Conservation (phyloP, 2,329 filamentous ascomycete genomes). For the Neospermospora avenae region DNA sequence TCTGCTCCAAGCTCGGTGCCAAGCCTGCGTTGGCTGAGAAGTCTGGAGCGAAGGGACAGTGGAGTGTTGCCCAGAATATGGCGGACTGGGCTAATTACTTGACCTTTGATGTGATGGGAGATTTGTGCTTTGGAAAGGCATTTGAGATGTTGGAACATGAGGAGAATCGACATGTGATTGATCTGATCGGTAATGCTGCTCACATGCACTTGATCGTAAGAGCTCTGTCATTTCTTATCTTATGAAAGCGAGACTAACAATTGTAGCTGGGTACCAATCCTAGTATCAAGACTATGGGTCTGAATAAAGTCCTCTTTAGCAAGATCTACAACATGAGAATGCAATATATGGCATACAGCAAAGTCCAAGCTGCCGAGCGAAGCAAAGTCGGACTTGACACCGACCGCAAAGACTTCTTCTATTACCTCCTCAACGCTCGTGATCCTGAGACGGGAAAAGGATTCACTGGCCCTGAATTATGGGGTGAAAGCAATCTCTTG, state of each 20-base stretch:
- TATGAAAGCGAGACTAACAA: not conserved
- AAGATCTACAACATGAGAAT: slow-evolving; percentile 63
- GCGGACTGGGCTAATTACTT: slow-evolving; percentile 42
- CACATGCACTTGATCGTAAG: slow-evolving; percentile 64
- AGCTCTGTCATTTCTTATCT: not conserved
- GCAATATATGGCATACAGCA: slow-evolving; percentile 69
- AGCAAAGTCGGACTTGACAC: slow-evolving; percentile 58
- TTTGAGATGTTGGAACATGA: slow-evolving; percentile 46
- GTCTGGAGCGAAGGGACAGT: slow-evolving; percentile 43
- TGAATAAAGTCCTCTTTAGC: slow-evolving; percentile 67
- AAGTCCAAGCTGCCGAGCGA: slow-evolving; percentile 62
- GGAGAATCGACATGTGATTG: slow-evolving; percentile 63
- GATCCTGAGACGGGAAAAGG: slow-evolving; percentile 63
- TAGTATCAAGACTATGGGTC: slow-evolving; percentile 59
- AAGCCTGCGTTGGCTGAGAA: slow-evolving; percentile 24
- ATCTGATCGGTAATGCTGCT: slow-evolving; percentile 64
- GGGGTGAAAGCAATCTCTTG: slow-evolving; percentile 26
- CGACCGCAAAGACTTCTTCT: slow-evolving; percentile 55
- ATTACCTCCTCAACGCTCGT: slow-evolving; percentile 67
- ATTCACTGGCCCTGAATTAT: slow-evolving; percentile 36
- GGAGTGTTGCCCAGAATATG: slow-evolving; percentile 60
- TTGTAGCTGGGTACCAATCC: slow-evolving; percentile 60
- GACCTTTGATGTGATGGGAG: slow-evolving; percentile 50
- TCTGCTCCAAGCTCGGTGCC: slow-evolving; percentile 53
- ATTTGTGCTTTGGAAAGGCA: slow-evolving; percentile 48